phyloP scores from a whole-genome alignment of 2,329 filamentous ascomycete genomes.

The Clonostachys solani region DNA sequence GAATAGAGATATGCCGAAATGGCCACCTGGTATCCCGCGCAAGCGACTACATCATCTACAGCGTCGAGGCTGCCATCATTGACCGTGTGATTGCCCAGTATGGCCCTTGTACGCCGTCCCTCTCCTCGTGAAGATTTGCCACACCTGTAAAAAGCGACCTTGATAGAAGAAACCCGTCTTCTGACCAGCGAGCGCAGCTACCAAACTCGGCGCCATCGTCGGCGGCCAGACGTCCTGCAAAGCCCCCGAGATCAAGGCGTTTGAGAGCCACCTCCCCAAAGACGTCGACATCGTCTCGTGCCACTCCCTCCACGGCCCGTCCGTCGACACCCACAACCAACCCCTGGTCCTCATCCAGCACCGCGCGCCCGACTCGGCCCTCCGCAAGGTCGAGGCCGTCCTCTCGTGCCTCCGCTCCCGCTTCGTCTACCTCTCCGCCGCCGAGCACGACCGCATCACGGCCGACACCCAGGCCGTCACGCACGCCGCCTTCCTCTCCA shows the following conservation, averaged over 20 bases:
- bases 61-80: constrained; percentile 90
- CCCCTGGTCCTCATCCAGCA: constrained; percentile 93
- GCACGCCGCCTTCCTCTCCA: constrained; percentile 92
- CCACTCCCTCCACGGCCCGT: constrained; percentile 93
- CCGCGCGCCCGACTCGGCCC: constrained; percentile 72
- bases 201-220: constrained; percentile 91
- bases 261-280: constrained; percentile 79
- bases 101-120: constrained; percentile 70
- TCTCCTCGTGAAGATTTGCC: constrained; percentile 1
- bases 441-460: constrained; percentile 92
- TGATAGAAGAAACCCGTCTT: not conserved
- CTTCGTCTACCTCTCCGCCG: constrained; percentile 80
- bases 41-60: constrained; percentile 99
- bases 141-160: not conserved
- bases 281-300: constrained; percentile 95
- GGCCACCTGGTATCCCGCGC: constrained; percentile 92
- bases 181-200: constrained; percentile 52
- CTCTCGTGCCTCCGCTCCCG: constrained; percentile 82
- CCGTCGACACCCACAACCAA: constrained; percentile 82
- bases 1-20: constrained; percentile 86
- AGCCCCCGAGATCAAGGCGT: constrained; percentile 89
- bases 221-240: constrained; percentile 98
- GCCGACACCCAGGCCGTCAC: constrained; percentile 98
- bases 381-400: constrained; percentile 75
- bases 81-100: constrained; percentile 82